phyloP scores from a whole-genome alignment of 805 yeast genomes.

The Priceomyces fermenticarens region DNA sequence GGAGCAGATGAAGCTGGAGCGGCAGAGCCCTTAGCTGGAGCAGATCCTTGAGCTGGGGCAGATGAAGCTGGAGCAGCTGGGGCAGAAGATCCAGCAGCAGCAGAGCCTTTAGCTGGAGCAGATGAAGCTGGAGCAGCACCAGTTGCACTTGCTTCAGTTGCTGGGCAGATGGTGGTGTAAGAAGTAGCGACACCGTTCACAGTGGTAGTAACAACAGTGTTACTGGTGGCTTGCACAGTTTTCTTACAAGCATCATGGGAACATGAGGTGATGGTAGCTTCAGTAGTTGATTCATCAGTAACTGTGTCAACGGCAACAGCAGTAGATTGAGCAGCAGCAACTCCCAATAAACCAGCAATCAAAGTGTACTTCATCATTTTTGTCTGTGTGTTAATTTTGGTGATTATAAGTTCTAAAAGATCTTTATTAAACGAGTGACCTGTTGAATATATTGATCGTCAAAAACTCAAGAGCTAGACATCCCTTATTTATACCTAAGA shows the following conservation, averaged over 20 bases:
- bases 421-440: slow-evolving; percentile 3
- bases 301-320: slow-evolving; percentile 19
- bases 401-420: neutral
- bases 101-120: slow-evolving; percentile 9
- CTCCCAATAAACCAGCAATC: slow-evolving; percentile 21
- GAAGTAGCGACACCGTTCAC: slow-evolving; percentile 30
- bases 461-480: no score
- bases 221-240: slow-evolving; percentile 11
- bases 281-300: slow-evolving; percentile 25
- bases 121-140: slow-evolving; percentile 7
- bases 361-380: slow-evolving; percentile 23
- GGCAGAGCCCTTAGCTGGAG: slow-evolving; percentile 11
- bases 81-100: slow-evolving; percentile 13
- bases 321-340: slow-evolving; percentile 18
- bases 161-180: slow-evolving; percentile 38
- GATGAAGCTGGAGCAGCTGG: slow-evolving; percentile 9
- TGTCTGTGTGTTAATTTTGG: slow-evolving; percentile 4
- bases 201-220: slow-evolving; percentile 28
- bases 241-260: slow-evolving; percentile 24
- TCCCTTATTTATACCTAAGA: slow-evolving; percentile 3
- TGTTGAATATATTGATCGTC: neutral
- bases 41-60: slow-evolving; percentile 10
- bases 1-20: slow-evolving; percentile 37
- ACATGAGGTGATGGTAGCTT: slow-evolving; percentile 40
- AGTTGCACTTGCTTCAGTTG: slow-evolving; percentile 16